Conservation (phyloP, 2,329 filamentous ascomycete species). For the Colletotrichum tropicale region DNA sequence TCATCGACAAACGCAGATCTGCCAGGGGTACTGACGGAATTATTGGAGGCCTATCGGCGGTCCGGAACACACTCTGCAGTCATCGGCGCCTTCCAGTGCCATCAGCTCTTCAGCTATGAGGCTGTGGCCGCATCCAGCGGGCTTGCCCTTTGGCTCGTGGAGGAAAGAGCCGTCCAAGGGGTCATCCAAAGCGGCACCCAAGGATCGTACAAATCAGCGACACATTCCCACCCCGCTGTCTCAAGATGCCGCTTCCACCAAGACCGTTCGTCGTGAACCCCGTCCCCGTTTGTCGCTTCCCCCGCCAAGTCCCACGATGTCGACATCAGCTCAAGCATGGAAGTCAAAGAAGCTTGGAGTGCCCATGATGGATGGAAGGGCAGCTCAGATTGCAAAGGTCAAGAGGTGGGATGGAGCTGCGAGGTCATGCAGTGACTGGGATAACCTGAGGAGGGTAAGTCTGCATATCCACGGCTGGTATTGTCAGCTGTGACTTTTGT, state of each 20-base stretch:
- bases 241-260: not conserved
- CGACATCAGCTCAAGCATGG: conserved; percentile 27
- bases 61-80: not conserved
- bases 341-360: conserved; percentile 36
- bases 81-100: not conserved
- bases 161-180: not conserved
- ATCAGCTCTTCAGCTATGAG: not conserved
- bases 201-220: conserved; percentile 8
- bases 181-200: not conserved
- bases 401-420: conserved; percentile 57
- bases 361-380: conserved; percentile 29
- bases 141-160: not conserved
- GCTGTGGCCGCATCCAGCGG: conserved; percentile 7
- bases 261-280: not conserved
- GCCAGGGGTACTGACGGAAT: not conserved
- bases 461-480: not conserved
- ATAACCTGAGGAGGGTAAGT: conserved; percentile 52
- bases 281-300: conserved; percentile 23
- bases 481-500: too few relatives aligned
- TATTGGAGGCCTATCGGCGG: not conserved
- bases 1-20: not conserved
- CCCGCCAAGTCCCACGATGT: conserved; percentile 1
- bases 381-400: conserved; percentile 33
- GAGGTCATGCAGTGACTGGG: conserved; percentile 48
- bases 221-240: not conserved